Evolutionary conservation across 768 basidiomycete species (phyloP).

Genomic region (Suillus occidentalis): DNA sequence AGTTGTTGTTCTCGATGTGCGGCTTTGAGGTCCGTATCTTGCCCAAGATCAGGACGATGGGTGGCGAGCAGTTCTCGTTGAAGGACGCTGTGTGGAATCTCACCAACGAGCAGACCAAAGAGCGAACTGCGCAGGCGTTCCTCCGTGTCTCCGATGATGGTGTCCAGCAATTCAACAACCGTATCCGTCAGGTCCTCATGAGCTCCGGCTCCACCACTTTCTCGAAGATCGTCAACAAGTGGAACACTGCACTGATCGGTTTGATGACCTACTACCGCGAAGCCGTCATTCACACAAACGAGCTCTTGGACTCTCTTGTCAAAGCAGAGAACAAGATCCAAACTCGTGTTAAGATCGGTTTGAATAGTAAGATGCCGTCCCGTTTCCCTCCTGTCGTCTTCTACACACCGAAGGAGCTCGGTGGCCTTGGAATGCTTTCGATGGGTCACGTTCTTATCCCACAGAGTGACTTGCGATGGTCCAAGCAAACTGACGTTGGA

Average conservation of each 20-base stretch:
- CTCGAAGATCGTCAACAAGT: slow-evolving; percentile 98
- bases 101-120: slow-evolving; percentile 96
- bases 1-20: slow-evolving; percentile 96
- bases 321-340: slow-evolving; percentile 99
- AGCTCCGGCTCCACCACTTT: slow-evolving; percentile 98
- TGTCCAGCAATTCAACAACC: slow-evolving; percentile 96
- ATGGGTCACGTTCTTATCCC: slow-evolving; percentile 99
- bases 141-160: slow-evolving; percentile 96
- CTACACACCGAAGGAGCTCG: slow-evolving; percentile 97
- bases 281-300: slow-evolving; percentile 96
- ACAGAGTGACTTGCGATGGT: slow-evolving; percentile 96
- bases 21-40: slow-evolving; percentile 99
- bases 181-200: slow-evolving; percentile 96
- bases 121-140: slow-evolving; percentile 97
- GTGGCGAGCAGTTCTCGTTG: slow-evolving; percentile 95
- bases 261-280: slow-evolving; percentile 98
- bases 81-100: slow-evolving; percentile 97
- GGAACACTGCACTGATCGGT: slow-evolving; percentile 94
- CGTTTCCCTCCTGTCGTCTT: slow-evolving; percentile 97
- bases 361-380: slow-evolving; percentile 99
- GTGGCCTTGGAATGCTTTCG: slow-evolving; percentile 97
- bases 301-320: slow-evolving; percentile 91
- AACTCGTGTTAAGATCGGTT: slow-evolving; percentile 98
- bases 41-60: slow-evolving; percentile 93
- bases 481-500: slow-evolving; percentile 96